These are phyloP conservation scores for Dianthus caryophyllus DNA, from an alignment of 148 eudicot genomes.

Conservation along the genomic window DNA sequence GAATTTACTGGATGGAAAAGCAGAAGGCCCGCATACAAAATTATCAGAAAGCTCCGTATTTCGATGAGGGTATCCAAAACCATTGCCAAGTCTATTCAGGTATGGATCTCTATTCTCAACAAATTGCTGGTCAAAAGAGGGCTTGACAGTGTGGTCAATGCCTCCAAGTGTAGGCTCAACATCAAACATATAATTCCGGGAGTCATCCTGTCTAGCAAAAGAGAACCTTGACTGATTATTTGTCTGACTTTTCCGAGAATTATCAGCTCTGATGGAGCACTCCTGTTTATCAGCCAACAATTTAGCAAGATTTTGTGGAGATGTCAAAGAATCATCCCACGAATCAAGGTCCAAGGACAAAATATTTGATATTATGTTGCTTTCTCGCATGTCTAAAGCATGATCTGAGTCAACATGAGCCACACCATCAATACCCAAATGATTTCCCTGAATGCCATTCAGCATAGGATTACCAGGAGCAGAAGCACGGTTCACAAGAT, in stretches of 20 bases:
- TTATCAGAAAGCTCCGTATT: constrained; percentile 40
- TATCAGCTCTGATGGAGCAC: constrained; percentile 36
- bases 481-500: constrained; percentile 26
- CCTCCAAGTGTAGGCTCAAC: constrained; percentile 37
- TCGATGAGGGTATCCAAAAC: constrained; percentile 44
- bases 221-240: constrained; percentile 90
- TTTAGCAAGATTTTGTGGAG: constrained; percentile 58
- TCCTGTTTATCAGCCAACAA: constrained; percentile 58
- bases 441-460: constrained; percentile 33
- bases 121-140: constrained; percentile 37
- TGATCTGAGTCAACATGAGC: constrained; percentile 25
- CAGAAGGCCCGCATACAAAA: constrained; percentile 34
- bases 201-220: constrained; percentile 86
- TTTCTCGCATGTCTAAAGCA: constrained; percentile 56
- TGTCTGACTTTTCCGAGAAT: constrained; percentile 56
- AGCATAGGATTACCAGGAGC: constrained; percentile 33
- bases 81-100: constrained; percentile 34
- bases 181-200: constrained; percentile 30
- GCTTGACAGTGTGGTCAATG: constrained; percentile 27
- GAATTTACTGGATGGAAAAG: constrained; percentile 40
- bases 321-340: constrained; percentile 74
- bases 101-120: constrained; percentile 36
- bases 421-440: constrained; percentile 35
- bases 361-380: constrained; percentile 81
- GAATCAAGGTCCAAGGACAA: constrained; percentile 71